Percentiles rank a stretch among this genome's conserved stretches.
phyloP scores from a whole-genome alignment of 768 basidiomycete species.

The Boletellus emodensis region DNA sequence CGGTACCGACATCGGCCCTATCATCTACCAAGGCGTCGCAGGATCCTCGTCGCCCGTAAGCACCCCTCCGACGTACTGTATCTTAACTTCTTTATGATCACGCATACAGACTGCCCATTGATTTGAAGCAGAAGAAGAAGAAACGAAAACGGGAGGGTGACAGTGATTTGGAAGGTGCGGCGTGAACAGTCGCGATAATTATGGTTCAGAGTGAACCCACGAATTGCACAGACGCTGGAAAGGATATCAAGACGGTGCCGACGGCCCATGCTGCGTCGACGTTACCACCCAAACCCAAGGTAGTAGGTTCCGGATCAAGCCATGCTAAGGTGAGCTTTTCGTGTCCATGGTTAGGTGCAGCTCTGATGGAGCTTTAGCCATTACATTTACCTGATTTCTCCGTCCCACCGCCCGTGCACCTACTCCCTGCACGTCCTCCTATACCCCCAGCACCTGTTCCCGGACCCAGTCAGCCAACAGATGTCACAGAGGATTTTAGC shows the following conservation, averaged over 20 bases:
- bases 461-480: conserved; percentile 79
- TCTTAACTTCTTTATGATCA: conserved; percentile 4
- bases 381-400: conserved; percentile 56
- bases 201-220: conserved; percentile 4
- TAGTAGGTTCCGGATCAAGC: conserved; percentile 39
- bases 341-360: not conserved
- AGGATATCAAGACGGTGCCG: conserved; percentile 59
- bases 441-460: conserved; percentile 60
- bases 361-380: conserved; percentile 23
- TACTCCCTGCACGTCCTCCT: conserved; percentile 60
- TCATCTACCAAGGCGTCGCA: conserved; percentile 52
- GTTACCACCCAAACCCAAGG: conserved; percentile 54
- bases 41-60: conserved; percentile 64
- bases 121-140: conserved; percentile 76
- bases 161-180: conserved; percentile 67
- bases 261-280: conserved; percentile 38
- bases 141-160: conserved; percentile 79
- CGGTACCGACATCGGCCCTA: conserved; percentile 44
- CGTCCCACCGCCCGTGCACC: conserved; percentile 45
- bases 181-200: conserved; percentile 9
- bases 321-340: conserved; percentile 47
- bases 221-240: conserved; percentile 41
- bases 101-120: conserved; percentile 37
- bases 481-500: conserved; percentile 88
- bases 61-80: conserved; percentile 11